Conservation (phyloP, 2,329 filamentous ascomycete genomes). For the Pestalotiopsis sp. region DNA sequence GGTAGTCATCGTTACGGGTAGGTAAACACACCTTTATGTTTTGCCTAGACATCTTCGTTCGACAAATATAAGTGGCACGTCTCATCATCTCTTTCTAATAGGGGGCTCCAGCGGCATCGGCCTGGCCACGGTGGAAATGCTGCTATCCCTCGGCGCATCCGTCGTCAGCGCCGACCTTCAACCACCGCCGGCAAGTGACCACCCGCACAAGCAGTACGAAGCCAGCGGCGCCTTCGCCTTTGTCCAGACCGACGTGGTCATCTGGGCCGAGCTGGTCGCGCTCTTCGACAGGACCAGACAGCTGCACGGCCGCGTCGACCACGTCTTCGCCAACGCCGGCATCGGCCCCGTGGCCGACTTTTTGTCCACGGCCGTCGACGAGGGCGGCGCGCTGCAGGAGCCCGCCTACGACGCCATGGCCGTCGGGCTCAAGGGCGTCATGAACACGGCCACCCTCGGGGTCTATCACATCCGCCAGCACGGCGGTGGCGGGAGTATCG, state of each 20-base stretch:
- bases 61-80: not conserved
- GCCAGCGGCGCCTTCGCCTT: constrained; percentile 36
- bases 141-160: constrained; percentile 54
- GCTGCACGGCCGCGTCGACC: constrained; percentile 75
- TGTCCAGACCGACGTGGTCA: constrained; percentile 48
- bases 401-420: constrained; percentile 46
- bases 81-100: constrained; percentile 19
- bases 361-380: constrained; percentile 45
- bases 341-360: constrained; percentile 37
- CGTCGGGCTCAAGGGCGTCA: constrained; percentile 50
- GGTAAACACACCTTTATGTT: not conserved
- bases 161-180: constrained; percentile 60
- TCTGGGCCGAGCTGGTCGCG: constrained; percentile 52
- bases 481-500: constrained; percentile 51
- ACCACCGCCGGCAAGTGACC: constrained; percentile 28
- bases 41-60: not conserved
- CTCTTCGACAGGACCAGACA: constrained; percentile 55
- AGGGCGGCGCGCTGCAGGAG: constrained; percentile 49
- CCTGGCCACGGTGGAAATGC: constrained; percentile 53
- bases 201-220: not conserved
- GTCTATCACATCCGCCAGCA: constrained; percentile 54
- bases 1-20: constrained; percentile 57
- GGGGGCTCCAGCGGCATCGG: constrained; percentile 66
- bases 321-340: constrained; percentile 73
- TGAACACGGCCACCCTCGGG: constrained; percentile 53